Evolutionary conservation across 495 filamentous ascomycete species (phyloP), one percentile per base, ranked within the genome.

Genomic region (Neurospora sp.): DNA sequence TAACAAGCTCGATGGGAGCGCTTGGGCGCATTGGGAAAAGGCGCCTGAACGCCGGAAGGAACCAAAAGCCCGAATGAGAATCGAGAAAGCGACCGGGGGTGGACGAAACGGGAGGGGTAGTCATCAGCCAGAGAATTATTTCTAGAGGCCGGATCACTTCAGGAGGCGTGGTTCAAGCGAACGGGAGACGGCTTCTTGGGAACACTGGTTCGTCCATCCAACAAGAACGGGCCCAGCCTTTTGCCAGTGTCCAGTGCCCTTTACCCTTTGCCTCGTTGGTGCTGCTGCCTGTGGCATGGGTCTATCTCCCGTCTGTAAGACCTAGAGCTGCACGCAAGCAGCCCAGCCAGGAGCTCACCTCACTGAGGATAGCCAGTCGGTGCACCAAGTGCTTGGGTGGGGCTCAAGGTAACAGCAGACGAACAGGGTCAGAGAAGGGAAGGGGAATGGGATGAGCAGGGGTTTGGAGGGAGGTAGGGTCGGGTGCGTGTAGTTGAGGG

Each of bases 381-480:
- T 80, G 79, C 78, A 81, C 79, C 79, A 79, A 79, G 79, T 77
- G 77, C 77, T 75, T 74, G 75, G 78, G 77, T 79, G 78, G 76
- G 75, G 78, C 74, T 75, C 73, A 16, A 69, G 12, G 48, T 59
- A 7, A 31, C 48, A 16, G 5, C 48, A 59, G 48, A 59, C 48
- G 48, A 59, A 48, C 71, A 37, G 27, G 40, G 41, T 35, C 54
- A 40, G 42, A 72, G 23, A 18, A 66, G 41, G 14, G 46, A 27
- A 72, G 35, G 35, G 44, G 54, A 31, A 72, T 72, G 44, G 42
- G 54, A 66, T 72, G 44, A 62, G 27, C 54, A 62, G 54, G 54
- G 54, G 54, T 62, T 54, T 16, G 54, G 54, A 62, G 54, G 23
- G 54, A 62, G 54, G 27, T 35, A 62, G 23, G 23, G 54, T 62